A percentile compares a stretch with the other conserved stretches of the same genome.
Conservation (phyloP, 2,329 filamentous ascomycete species). For the Beauveria bassiana region DNA sequence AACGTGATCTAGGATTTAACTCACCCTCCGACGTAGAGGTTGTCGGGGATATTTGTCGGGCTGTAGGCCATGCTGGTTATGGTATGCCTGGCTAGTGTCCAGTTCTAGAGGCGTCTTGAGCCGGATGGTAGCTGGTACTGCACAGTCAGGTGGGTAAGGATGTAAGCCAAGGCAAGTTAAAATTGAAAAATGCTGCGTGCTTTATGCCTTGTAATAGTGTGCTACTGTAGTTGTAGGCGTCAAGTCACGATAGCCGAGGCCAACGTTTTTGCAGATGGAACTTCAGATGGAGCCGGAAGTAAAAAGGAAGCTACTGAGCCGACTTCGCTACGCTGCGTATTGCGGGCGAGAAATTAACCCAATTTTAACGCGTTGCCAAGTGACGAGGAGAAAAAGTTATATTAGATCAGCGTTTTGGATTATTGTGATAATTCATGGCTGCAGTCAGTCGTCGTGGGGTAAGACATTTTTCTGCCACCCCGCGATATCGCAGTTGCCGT, state of each 20-base stretch:
- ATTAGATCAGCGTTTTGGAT: too few species aligned
- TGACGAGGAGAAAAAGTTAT: neutral
- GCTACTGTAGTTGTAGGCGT: neutral
- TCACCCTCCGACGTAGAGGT: constrained; percentile 12
- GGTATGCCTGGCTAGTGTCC: neutral
- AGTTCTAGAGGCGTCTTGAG: neutral
- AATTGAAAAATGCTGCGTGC: too few species aligned
- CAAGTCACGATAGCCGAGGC: neutral
- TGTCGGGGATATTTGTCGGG: constrained; percentile 7
- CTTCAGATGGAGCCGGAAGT: constrained; percentile 1
- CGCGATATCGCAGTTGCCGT: constrained; percentile 1
- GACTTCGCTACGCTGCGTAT: neutral
- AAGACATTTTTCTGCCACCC: constrained; percentile 7
- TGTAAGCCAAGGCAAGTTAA: too few species aligned
- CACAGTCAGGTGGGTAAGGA: neutral
- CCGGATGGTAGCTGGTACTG: neutral
- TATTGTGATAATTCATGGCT: neutral
- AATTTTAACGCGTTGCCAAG: neutral
- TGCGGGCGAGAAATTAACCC: neutral
- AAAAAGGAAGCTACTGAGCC: neutral
- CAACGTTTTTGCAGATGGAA: neutral
- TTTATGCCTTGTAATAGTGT: too few species aligned
- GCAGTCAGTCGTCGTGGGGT: neutral
- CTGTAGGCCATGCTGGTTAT: constrained; percentile 8
- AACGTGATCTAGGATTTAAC: neutral